These are phyloP conservation scores for Puccinia horiana DNA, from an alignment of 1,284 basidiomycete species.

Conservation along the genomic window DNA sequence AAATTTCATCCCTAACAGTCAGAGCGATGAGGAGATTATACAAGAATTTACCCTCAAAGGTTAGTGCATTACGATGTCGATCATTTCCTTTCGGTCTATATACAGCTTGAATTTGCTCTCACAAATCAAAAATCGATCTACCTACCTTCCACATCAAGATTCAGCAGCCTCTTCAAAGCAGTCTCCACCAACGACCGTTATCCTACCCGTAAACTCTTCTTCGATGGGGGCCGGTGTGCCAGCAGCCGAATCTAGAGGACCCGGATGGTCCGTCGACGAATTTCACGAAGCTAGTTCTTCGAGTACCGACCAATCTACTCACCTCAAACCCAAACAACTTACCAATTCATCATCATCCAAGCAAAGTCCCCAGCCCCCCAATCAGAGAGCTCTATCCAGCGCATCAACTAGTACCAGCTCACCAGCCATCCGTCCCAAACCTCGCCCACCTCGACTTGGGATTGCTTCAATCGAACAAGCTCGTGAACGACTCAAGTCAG, in stretches of 20 bases:
- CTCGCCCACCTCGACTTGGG: neutral
- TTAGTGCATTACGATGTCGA: neutral
- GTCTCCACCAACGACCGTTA: neutral
- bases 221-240: neutral
- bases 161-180: neutral
- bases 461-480: constrained; percentile 27
- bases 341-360: neutral
- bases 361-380: neutral
- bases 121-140: neutral
- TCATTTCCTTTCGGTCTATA: neutral
- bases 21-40: constrained; percentile 15
- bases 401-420: neutral
- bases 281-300: constrained; percentile 1
- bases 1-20: constrained; percentile 25
- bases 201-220: constrained; percentile 3
- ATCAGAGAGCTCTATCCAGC: neutral
- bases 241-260: constrained; percentile 8
- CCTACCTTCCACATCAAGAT: neutral
- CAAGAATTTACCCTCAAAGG: constrained; percentile 6
- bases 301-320: constrained; percentile 2
- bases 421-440: neutral
- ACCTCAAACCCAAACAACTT: constrained; percentile 2
- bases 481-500: constrained; percentile 3
- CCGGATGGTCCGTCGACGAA: constrained; percentile 34
- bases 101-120: neutral